phyloP scores from a whole-genome alignment of 257 asterid genomes.

The Petrea volubilis region DNA sequence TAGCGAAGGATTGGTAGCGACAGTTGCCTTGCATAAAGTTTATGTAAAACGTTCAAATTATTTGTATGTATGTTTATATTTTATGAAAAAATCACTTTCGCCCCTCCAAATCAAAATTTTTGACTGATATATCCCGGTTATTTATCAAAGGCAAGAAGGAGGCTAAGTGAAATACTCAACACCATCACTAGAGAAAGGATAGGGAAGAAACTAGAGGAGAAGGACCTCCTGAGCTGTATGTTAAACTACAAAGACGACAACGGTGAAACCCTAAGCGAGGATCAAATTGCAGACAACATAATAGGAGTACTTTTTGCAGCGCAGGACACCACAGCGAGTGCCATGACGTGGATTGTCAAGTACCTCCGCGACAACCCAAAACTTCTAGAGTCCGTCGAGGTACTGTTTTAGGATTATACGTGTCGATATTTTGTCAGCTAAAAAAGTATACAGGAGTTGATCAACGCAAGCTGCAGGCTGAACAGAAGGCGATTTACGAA shows the following conservation, averaged over 20 bases:
- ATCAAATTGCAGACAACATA: constrained; percentile 76
- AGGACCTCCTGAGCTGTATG: constrained; percentile 57
- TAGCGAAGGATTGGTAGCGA: too few species aligned
- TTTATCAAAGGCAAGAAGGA: constrained; percentile 69
- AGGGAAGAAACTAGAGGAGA: constrained; percentile 38
- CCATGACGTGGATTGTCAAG: constrained; percentile 79
- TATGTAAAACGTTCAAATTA: too few species aligned
- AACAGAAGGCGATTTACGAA: constrained; percentile 57
- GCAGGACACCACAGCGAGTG: constrained; percentile 85
- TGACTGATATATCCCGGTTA: not conserved
- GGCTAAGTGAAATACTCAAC: constrained; percentile 54
- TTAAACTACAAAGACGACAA: constrained; percentile 47
- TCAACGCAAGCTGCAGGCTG: constrained; percentile 47
- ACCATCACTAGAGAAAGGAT: constrained; percentile 56
- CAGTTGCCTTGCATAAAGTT: too few species aligned
- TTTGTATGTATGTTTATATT: too few species aligned
- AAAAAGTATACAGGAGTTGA: too few species aligned
- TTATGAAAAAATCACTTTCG: too few species aligned
- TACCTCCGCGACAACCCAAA: constrained; percentile 70
- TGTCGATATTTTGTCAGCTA: too few species aligned
- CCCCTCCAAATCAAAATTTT: not conserved
- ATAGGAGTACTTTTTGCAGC: constrained; percentile 92
- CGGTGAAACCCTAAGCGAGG: constrained; percentile 48
- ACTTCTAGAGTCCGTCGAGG: constrained; percentile 64
- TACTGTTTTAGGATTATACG: not conserved